phyloP scores from a whole-genome alignment of 352 stramenopile genomes.

The Pythium vanterpoolii region DNA sequence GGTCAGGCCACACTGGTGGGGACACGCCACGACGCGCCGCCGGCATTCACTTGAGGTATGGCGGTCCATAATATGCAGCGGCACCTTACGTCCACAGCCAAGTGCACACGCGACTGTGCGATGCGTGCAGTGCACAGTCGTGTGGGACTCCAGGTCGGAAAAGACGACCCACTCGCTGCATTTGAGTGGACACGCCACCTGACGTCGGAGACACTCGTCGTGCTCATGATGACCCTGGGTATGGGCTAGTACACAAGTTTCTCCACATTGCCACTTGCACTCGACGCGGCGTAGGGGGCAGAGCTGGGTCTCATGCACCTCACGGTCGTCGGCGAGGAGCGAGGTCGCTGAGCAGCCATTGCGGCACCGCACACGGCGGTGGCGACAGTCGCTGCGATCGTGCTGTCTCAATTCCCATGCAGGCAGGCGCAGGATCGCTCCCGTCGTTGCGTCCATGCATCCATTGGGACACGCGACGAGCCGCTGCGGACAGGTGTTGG shows the following conservation, averaged over 20 bases:
- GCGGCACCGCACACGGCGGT: constrained; percentile 59
- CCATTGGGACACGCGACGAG: constrained; percentile 48
- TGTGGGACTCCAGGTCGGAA: constrained; percentile 39
- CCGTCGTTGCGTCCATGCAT: constrained; percentile 19
- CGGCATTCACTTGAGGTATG: constrained; percentile 42
- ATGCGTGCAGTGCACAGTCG: constrained; percentile 27
- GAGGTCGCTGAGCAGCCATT: constrained; percentile 54
- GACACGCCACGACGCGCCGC: constrained; percentile 38
- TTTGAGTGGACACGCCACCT: constrained; percentile 47
- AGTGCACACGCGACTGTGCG: constrained; percentile 39
- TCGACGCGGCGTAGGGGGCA: constrained; percentile 49
- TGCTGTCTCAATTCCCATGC: constrained; percentile 49
- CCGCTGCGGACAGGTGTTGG: constrained; percentile 40
- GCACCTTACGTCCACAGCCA: constrained; percentile 48
- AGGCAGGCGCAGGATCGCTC: constrained; percentile 16
- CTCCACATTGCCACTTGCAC: constrained; percentile 60
- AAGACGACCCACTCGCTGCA: constrained; percentile 40
- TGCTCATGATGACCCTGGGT: constrained; percentile 43
- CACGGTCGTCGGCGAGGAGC: constrained; percentile 39
- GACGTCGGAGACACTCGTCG: constrained; percentile 48
- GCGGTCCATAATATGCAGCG: constrained; percentile 36
- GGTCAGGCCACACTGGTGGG: constrained; percentile 25
- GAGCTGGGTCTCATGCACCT: constrained; percentile 36
- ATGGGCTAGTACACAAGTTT: constrained; percentile 36
- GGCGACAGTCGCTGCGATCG: constrained; percentile 35